phyloP scores from a whole-genome alignment of 179 eudicot species.

The Patellifolia procumbens region DNA sequence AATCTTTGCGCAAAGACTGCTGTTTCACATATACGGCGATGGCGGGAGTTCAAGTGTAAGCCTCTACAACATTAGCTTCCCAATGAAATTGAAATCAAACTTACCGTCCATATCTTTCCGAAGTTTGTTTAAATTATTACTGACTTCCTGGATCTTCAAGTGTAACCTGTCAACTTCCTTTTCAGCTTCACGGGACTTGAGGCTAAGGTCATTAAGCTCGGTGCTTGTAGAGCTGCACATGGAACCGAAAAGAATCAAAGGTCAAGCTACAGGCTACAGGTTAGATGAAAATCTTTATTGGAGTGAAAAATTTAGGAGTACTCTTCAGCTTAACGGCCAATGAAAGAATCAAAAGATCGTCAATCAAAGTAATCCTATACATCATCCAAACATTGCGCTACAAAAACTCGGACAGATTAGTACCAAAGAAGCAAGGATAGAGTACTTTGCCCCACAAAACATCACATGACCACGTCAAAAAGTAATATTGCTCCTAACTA shows the following conservation, averaged over 20 bases:
- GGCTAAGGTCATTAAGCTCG: slow-evolving; percentile 67
- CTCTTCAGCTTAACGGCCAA: background rate
- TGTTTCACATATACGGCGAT: background rate
- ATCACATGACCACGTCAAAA: background rate
- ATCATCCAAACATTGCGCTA: background rate
- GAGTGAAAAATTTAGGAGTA: background rate
- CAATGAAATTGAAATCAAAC: slow-evolving; percentile 32
- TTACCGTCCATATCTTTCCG: slow-evolving; percentile 83
- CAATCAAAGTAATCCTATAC: background rate
- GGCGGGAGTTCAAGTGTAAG: background rate
- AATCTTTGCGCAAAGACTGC: background rate
- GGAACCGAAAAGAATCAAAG: slow-evolving; percentile 9
- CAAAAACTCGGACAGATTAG: background rate
- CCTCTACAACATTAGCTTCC: background rate
- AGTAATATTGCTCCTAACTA: background rate
- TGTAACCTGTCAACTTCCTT: slow-evolving; percentile 72
- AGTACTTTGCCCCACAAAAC: no score
- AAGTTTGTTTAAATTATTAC: slow-evolving; percentile 47
- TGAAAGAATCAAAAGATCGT: background rate
- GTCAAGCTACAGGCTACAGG: slow-evolving; percentile 6
- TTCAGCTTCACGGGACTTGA: slow-evolving; percentile 77
- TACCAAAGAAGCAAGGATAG: background rate
- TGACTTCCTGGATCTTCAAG: slow-evolving; percentile 76
- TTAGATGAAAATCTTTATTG: slow-evolving; percentile 11
- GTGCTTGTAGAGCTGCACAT: slow-evolving; percentile 47